Conservation (phyloP, 2,329 filamentous ascomycete species). For the Fusarium sp. region DNA sequence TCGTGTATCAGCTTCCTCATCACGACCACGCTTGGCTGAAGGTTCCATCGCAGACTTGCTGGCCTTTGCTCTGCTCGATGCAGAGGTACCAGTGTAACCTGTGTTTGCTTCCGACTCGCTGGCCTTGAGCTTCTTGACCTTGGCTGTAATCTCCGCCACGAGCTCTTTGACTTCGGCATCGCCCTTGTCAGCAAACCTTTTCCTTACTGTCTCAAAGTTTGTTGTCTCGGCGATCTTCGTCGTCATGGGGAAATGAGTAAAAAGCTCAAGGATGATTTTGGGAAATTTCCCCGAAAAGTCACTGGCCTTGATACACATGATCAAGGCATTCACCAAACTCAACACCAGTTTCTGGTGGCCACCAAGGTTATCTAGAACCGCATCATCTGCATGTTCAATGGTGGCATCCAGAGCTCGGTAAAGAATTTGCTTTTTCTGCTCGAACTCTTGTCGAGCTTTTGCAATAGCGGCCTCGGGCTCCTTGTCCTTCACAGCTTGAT, state of each 20-base stretch:
- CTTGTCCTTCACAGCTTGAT: constrained; percentile 57
- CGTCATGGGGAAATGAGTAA: constrained; percentile 71
- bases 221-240: constrained; percentile 70
- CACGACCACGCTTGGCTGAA: constrained; percentile 52
- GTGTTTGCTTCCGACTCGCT: constrained; percentile 51
- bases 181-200: constrained; percentile 71
- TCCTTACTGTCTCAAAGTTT: constrained; percentile 73
- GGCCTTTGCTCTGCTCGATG: constrained; percentile 53
- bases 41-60: constrained; percentile 48
- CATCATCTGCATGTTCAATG: constrained; percentile 64
- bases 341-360: constrained; percentile 67
- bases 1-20: constrained; percentile 55
- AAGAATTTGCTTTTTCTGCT: constrained; percentile 60
- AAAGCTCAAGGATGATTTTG: constrained; percentile 67
- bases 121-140: constrained; percentile 56
- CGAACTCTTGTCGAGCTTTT: constrained; percentile 55
- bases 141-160: constrained; percentile 66
- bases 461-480: constrained; percentile 51
- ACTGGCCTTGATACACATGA: constrained; percentile 63
- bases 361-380: constrained; percentile 67
- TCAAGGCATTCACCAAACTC: constrained; percentile 64
- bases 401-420: constrained; percentile 64
- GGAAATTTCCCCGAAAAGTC: constrained; percentile 65
- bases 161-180: constrained; percentile 72
- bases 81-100: constrained; percentile 55